A percentile compares a stretch with the other conserved stretches of the same genome.
phyloP scores from a whole-genome alignment of 169 alveolate genomes.

The Plasmodium relictum region DNA sequence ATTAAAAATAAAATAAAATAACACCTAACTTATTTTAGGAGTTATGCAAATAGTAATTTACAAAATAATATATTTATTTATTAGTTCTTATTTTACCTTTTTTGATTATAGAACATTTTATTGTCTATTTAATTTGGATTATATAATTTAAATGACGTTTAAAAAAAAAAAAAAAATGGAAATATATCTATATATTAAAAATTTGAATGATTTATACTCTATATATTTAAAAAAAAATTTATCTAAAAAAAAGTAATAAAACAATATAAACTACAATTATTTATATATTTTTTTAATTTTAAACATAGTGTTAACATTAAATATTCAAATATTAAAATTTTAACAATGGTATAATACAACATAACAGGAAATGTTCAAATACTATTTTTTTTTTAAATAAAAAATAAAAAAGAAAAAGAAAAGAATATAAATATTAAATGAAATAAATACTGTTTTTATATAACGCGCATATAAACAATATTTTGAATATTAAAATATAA shows the following conservation, averaged over 20 bases:
- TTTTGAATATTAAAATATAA: background rate
- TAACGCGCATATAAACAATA: background rate
- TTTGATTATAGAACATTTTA: no score
- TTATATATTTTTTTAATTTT: background rate
- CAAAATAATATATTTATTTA: no score
- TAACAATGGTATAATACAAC: conserved; percentile 7
- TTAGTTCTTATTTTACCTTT: no score
- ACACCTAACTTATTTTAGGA: no score
- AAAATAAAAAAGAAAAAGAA: background rate
- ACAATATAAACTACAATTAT: background rate
- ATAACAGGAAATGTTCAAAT: background rate
- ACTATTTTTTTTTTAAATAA: background rate
- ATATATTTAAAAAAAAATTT: background rate
- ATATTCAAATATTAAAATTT: conserved; percentile 8
- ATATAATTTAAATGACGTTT: no score
- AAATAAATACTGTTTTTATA: background rate
- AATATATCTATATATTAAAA: no score
- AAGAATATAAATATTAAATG: conserved; percentile 2
- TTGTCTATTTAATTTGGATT: no score
- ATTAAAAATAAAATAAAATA: no score
- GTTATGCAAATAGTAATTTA: no score
- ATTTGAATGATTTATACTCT: background rate
- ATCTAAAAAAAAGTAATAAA: background rate
- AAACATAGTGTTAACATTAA: background rate
- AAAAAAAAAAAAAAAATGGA: no score